Conservation (phyloP, 495 filamentous ascomycete genomes). For the Letharia columbiana region DNA sequence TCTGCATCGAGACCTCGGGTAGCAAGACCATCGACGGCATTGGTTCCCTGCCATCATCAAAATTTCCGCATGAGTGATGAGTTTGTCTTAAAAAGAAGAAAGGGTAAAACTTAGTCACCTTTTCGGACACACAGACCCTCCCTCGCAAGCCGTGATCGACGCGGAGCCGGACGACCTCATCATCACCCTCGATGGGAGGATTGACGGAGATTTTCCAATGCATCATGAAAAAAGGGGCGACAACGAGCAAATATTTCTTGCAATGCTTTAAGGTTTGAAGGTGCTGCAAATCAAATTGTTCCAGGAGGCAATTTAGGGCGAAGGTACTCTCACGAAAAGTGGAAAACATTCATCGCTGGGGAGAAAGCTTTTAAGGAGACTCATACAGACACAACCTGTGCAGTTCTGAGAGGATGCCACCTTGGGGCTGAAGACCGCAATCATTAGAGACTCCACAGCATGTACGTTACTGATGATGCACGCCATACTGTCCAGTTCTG, state of each 20-base stretch:
- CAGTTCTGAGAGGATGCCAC: not conserved
- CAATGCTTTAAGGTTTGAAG: not conserved
- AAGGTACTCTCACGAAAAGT: not conserved
- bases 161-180: not conserved
- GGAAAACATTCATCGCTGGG: not conserved
- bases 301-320: not conserved
- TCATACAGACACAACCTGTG: not conserved
- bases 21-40: too few species aligned
- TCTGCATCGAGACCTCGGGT: not conserved
- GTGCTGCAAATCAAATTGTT: not conserved
- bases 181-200: not conserved
- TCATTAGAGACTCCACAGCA: not conserved
- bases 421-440: not conserved
- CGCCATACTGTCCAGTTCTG: not conserved
- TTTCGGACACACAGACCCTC: not conserved
- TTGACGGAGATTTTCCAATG: not conserved
- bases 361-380: not conserved
- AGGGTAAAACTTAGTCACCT: not conserved
- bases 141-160: not conserved
- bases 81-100: not conserved
- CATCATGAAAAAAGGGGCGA: not conserved
- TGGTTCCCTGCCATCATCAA: not conserved
- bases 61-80: not conserved
- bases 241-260: not conserved
- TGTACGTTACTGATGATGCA: not conserved